Evolutionary conservation across 2,329 filamentous ascomycete genomes (phyloP).

Genomic region (Colletotrichum sp.): DNA sequence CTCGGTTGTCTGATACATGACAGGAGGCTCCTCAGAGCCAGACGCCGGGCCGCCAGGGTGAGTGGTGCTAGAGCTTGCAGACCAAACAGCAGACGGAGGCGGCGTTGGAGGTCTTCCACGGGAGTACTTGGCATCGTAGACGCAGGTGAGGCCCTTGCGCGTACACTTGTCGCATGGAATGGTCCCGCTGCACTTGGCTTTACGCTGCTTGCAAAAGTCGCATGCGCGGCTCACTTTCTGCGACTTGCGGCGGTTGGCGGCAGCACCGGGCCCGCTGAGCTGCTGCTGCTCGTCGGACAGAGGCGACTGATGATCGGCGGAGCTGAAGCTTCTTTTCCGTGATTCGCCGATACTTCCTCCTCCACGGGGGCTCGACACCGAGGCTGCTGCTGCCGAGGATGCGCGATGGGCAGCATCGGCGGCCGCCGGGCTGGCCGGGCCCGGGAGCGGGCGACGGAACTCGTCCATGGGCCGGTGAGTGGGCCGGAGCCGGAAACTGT

Average conservation of each 20-base stretch:
- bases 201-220: conserved; percentile 42
- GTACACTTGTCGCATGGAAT: conserved; percentile 36
- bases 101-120: conserved; percentile 38
- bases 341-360: background rate
- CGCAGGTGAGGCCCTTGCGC: conserved; percentile 28
- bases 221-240: conserved; percentile 42
- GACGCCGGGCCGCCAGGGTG: background rate
- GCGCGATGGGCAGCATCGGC: background rate
- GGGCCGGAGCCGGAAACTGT: background rate
- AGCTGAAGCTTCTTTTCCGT: conserved; percentile 13
- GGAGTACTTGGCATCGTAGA: conserved; percentile 36
- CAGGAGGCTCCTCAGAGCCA: background rate
- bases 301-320: conserved; percentile 8
- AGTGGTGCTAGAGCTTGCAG: background rate
- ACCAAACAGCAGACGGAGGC: conserved; percentile 24
- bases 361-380: background rate
- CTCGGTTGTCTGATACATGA: conserved; percentile 2
- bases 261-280: background rate
- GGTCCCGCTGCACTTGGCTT: conserved; percentile 40
- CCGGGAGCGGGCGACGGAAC: background rate
- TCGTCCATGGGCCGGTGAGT: background rate
- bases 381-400: conserved; percentile 2
- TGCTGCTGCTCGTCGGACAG: conserved; percentile 7
- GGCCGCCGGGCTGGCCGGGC: conserved; percentile 2
- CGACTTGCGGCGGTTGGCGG: conserved; percentile 23